Evolutionary conservation across 2,329 filamentous ascomycete genomes (phyloP).

Genomic region (Chaetomium sp.): DNA sequence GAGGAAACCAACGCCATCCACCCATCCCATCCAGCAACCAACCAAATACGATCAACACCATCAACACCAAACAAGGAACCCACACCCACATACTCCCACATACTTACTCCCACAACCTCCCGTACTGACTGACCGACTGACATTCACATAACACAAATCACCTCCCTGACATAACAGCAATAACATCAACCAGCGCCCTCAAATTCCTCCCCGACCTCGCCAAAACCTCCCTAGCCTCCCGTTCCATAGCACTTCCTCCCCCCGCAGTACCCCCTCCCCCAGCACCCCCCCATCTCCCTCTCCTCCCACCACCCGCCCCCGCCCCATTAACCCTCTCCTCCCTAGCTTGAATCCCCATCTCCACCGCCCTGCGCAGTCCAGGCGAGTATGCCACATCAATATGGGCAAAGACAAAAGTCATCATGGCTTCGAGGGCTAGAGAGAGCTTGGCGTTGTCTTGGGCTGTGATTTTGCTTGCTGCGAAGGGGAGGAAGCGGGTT

Average conservation of each 20-base stretch:
- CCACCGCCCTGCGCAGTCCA: slow-evolving; percentile 34
- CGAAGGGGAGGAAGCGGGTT: slow-evolving; percentile 57
- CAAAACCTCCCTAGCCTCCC: slow-evolving; percentile 38
- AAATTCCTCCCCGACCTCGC: slow-evolving; percentile 41
- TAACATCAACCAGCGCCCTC: slow-evolving; percentile 31
- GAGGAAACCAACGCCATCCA: not conserved
- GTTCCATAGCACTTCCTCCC: slow-evolving; percentile 27
- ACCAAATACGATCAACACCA: not conserved
- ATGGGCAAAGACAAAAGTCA: slow-evolving; percentile 45
- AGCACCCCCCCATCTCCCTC: not conserved
- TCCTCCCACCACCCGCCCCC: not conserved
- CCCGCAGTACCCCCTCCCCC: slow-evolving; percentile 21
- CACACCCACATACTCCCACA: not conserved
- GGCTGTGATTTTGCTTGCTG: slow-evolving; percentile 53
- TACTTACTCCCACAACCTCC: no score
- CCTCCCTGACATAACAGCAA: slow-evolving; percentile 2
- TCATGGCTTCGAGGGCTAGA: slow-evolving; percentile 58
- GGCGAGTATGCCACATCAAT: slow-evolving; percentile 32
- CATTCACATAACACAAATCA: not conserved
- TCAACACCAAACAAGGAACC: not conserved
- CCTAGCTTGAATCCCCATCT: slow-evolving; percentile 43
- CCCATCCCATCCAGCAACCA: not conserved
- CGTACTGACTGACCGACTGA: not conserved
- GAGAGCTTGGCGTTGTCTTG: slow-evolving; percentile 70
- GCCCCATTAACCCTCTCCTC: slow-evolving; percentile 39